Conservation (phyloP, 2,329 filamentous ascomycete genomes). For the Colletotrichum brevisporum region DNA sequence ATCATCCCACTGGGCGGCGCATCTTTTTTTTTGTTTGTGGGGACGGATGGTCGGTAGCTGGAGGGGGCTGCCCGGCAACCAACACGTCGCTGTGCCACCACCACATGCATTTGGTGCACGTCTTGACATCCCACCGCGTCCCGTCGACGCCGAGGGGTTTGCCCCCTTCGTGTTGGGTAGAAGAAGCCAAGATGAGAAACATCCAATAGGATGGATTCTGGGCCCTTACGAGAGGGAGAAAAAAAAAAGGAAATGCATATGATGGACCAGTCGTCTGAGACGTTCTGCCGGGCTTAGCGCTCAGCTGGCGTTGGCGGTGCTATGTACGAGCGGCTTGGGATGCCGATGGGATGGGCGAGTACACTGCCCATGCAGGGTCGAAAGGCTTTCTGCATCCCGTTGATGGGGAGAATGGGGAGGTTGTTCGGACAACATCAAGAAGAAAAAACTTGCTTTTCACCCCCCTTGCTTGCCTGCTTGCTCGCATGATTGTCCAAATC, state of each 20-base stretch:
- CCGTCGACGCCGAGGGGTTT: neutral
- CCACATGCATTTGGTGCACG: neutral
- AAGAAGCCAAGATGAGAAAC: no score
- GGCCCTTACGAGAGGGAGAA: neutral
- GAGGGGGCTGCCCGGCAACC: constrained; percentile 30
- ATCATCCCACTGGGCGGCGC: constrained; percentile 24
- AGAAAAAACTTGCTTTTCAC: constrained; percentile 14
- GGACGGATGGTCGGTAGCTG: neutral
- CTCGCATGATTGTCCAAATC: neutral
- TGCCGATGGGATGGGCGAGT: no score
- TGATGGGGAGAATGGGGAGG: neutral
- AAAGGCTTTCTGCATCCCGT: neutral
- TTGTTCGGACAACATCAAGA: constrained; percentile 10
- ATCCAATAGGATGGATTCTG: neutral
- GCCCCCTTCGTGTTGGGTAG: neutral
- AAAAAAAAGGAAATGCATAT: no score
- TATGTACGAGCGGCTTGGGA: no score
- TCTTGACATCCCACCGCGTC: no score
- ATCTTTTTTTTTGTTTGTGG: neutral
- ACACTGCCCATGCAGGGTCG: no score
- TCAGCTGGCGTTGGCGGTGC: neutral
- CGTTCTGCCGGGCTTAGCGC: neutral
- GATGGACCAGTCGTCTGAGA: constrained; percentile 12
- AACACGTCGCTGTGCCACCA: constrained; percentile 23
- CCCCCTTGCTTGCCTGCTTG: neutral